These are phyloP conservation scores for Syzygium malaccense DNA, from an alignment of 441 rosid genomes.

Conservation along the genomic window DNA sequence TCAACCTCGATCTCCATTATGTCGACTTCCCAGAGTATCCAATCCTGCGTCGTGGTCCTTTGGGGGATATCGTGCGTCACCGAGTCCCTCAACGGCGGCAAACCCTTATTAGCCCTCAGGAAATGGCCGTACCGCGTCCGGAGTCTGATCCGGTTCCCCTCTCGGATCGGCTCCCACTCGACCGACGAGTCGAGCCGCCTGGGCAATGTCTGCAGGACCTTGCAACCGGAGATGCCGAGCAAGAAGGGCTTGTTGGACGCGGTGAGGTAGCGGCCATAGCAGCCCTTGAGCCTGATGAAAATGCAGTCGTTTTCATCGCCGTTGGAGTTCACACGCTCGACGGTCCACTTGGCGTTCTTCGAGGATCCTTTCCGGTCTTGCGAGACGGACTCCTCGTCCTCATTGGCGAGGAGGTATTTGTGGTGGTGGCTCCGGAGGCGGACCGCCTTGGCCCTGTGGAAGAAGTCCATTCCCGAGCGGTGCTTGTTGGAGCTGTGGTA, in stretches of 20 bases:
- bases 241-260: constrained; percentile 2
- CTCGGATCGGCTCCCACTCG: constrained; percentile 11
- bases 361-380: constrained; percentile 49
- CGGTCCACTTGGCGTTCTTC: constrained; percentile 40
- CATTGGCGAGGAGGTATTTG: constrained; percentile 46
- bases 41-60: not conserved
- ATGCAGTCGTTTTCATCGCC: not conserved
- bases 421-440: constrained; percentile 56
- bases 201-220: constrained; percentile 4
- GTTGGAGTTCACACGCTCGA: not conserved
- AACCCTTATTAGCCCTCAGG: not conserved
- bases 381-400: constrained; percentile 46
- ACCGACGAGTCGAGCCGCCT: constrained; percentile 4
- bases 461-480: constrained; percentile 47
- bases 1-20: not conserved
- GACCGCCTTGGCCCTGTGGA: constrained; percentile 47
- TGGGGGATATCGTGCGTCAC: not conserved
- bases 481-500: constrained; percentile 17
- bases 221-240: not conserved
- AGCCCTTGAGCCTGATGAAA: not conserved
- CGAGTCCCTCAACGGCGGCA: not conserved
- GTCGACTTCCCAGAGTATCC: not conserved
- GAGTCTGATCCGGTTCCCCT: constrained; percentile 1
- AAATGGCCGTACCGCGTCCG: constrained; percentile 3
- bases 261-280: not conserved